Conservation (phyloP, 164 flowering plant genomes). For the Tetracentron sinense region DNA sequence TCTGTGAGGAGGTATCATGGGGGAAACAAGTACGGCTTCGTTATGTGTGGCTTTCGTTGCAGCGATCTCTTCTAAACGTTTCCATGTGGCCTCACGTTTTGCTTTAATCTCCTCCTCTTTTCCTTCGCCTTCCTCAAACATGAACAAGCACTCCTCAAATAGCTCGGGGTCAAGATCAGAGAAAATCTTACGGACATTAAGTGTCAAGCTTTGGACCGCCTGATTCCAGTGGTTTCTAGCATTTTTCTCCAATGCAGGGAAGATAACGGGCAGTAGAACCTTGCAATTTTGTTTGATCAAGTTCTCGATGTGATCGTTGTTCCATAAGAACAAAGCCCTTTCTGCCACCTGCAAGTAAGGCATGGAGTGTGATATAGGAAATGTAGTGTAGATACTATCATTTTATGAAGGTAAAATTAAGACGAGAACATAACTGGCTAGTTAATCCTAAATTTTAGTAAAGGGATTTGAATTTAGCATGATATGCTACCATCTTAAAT, state of each 20-base stretch:
- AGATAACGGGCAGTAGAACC: conserved; percentile 65
- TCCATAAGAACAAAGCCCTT: conserved; percentile 76
- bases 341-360: conserved; percentile 65
- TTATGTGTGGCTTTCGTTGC: conserved; percentile 44
- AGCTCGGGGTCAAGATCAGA: conserved; percentile 64
- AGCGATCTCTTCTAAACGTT: conserved; percentile 65
- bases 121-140: conserved; percentile 60
- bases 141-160: conserved; percentile 56
- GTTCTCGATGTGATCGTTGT: conserved; percentile 70
- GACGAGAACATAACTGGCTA: background rate
- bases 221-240: conserved; percentile 75
- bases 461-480: background rate
- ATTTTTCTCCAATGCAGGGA: conserved; percentile 68
- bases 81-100: conserved; percentile 62
- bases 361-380: background rate
- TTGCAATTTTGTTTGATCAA: conserved; percentile 62
- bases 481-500: too few relatives aligned
- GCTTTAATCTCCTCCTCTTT: conserved; percentile 35
- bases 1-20: conserved; percentile 1
- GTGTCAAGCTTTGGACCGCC: conserved; percentile 70
- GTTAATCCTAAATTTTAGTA: background rate
- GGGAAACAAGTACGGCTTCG: conserved; percentile 46
- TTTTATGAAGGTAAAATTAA: too few relatives aligned
- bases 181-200: conserved; percentile 70
- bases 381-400: background rate